Conservation (phyloP, 176 grass and related monocot species). For the Oryza punctata region DNA sequence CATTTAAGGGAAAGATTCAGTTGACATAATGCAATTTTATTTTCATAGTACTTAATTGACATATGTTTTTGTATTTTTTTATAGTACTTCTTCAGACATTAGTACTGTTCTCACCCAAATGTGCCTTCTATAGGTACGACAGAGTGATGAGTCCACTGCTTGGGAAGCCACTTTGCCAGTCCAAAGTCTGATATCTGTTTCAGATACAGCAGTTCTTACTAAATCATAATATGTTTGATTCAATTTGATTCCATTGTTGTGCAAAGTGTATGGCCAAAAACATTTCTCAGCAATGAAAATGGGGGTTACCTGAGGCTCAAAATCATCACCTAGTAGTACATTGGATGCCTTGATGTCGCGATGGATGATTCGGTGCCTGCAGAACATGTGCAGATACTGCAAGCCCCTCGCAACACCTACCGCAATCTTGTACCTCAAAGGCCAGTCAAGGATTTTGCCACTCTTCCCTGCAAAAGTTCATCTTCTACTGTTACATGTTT, state of each 20-base stretch:
- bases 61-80: background rate
- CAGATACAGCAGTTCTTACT: background rate
- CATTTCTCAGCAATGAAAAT: background rate
- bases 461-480: conserved; percentile 60
- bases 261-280: background rate
- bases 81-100: background rate
- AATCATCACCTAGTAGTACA: conserved; percentile 76
- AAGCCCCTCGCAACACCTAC: conserved; percentile 80
- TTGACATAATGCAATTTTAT: background rate
- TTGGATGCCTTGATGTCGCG: conserved; percentile 92
- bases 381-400: conserved; percentile 90
- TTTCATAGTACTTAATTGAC: background rate
- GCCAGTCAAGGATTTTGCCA: conserved; percentile 66
- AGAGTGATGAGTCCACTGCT: conserved; percentile 94
- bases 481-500: background rate
- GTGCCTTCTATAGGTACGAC: conserved; percentile 94
- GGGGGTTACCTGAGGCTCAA: conserved; percentile 69
- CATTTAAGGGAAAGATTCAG: background rate
- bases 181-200: conserved; percentile 93
- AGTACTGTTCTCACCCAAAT: conserved; percentile 63
- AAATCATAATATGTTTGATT: background rate
- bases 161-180: conserved; percentile 96
- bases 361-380: conserved; percentile 86
- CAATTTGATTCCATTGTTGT: background rate
- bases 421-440: conserved; percentile 75